These are phyloP conservation scores for Athelia psychrophila DNA, from an alignment of 1,284 basidiomycete species.

Conservation along the genomic window DNA sequence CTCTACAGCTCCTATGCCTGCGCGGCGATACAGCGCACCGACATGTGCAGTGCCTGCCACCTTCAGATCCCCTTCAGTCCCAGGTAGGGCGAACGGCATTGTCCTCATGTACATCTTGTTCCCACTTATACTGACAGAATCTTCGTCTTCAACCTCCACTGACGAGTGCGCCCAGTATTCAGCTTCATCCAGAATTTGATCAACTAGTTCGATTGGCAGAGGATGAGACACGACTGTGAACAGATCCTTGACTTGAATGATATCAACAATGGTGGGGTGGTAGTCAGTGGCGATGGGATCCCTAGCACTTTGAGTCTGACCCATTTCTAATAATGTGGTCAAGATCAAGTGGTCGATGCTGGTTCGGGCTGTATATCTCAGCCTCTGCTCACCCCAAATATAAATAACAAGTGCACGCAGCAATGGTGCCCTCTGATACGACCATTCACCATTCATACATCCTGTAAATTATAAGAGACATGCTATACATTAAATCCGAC, in stretches of 20 bases:
- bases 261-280: slow-evolving; percentile 2
- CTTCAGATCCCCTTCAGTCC: slow-evolving; percentile 6
- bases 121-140: no score
- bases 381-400: no score
- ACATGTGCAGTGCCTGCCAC: neutral
- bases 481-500: neutral
- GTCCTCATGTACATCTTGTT: slow-evolving; percentile 5
- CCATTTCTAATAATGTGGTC: neutral
- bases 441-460: no score
- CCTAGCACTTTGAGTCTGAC: neutral
- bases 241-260: neutral
- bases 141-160: neutral
- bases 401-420: no score
- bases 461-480: no score
- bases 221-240: neutral
- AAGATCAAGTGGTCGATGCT: no score
- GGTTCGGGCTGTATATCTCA: no score
- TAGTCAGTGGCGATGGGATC: neutral
- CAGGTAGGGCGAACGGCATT: slow-evolving; percentile 6
- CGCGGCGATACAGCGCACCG: neutral
- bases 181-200: slow-evolving; percentile 8
- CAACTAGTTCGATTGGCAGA: slow-evolving; percentile 8
- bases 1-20: neutral
- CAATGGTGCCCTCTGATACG: no score
- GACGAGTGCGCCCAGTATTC: slow-evolving; percentile 8